Base-by-base conservation (phyloP, 768 basidiomycete genomes). In the Suillus hirtellus region DNA sequence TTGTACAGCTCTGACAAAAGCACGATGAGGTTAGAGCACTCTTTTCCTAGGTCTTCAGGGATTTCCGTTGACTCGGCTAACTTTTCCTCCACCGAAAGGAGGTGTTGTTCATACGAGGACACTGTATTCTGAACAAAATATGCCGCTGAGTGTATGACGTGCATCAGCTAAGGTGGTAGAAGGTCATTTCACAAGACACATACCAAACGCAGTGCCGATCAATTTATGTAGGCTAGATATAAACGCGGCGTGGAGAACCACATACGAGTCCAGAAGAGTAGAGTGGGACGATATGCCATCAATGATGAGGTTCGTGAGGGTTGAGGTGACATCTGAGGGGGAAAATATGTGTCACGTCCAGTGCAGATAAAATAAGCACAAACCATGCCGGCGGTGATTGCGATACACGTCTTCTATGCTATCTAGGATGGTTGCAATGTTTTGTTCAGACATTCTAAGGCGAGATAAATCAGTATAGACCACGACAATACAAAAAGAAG, bases 1-100 rank as follows among this genome's bases (percentile, higher is more conserved):
- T 98, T 98, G 80, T 98, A 99, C 21, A 99, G 79, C 72, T 98
- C 95, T 2, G 94, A 92, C 24, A 98, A 77, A 27, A 99, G 83
- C 1, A 93, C 86, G 47, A 96, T 82, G 40, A 99, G 77, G 72
- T 99, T 99, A 11, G 90, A 87, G 67, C 88, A 88, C 71, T 96
- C 93, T 76, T 99, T 99, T 37, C 94, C 92, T 7, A 78, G 73
- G 2, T 76, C 78, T 24, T 80, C 80, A 10, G 71, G 65, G 19
- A 70, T 70, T 19, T 69, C 68, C 2, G 71, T 65, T 24, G 58
- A 59, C 17, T 69, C 55, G 1, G 62, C 6, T 19, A 56, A 65
- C 52, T 49, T 42, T 60, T 70, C 73, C 56, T 76, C 69, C 19
- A 82, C 49, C 38, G 70, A 64, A 1, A 67, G 59, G 67, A 86